phyloP scores from a whole-genome alignment of 805 yeast species.

The Saturnispora diversa region DNA sequence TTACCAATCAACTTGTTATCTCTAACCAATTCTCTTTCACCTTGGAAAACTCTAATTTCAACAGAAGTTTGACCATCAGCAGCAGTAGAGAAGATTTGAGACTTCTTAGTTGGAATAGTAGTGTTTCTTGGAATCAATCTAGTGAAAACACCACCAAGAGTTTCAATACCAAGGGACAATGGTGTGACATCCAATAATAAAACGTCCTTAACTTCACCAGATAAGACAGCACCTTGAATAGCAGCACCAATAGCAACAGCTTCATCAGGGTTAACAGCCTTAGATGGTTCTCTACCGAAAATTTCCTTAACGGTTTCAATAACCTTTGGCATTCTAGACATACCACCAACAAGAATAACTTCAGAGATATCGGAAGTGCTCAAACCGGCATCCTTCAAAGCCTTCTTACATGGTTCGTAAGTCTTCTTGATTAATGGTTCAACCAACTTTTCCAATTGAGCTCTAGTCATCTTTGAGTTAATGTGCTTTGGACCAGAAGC shows the following conservation, averaged over 20 bases:
- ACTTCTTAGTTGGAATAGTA: conserved; percentile 93
- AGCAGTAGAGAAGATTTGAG: conserved; percentile 93
- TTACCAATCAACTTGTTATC: conserved; percentile 97
- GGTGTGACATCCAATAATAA: conserved; percentile 77
- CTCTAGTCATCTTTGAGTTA: conserved; percentile 50
- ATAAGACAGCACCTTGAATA: conserved; percentile 77
- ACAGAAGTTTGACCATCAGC: conserved; percentile 95
- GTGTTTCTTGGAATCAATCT: conserved; percentile 88
- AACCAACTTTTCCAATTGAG: conserved; percentile 59
- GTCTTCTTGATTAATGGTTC: conserved; percentile 60
- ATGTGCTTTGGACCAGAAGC: conserved; percentile 33
- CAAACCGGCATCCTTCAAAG: conserved; percentile 66
- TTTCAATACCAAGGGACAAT: conserved; percentile 90
- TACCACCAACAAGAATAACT: conserved; percentile 76
- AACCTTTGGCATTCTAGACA: conserved; percentile 85
- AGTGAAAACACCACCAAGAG: conserved; percentile 96
- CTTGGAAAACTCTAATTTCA: conserved; percentile 97
- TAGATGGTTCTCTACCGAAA: conserved; percentile 59
- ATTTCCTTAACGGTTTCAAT: conserved; percentile 50
- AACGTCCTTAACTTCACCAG: conserved; percentile 77
- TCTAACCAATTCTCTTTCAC: conserved; percentile 97
- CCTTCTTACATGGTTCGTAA: conserved; percentile 64
- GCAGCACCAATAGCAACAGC: conserved; percentile 92
- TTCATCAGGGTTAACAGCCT: conserved; percentile 81
- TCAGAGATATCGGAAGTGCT: conserved; percentile 62